These are phyloP conservation scores for Cystoderma amianthinum DNA, from an alignment of 768 basidiomycete genomes.

Conservation along the genomic window DNA sequence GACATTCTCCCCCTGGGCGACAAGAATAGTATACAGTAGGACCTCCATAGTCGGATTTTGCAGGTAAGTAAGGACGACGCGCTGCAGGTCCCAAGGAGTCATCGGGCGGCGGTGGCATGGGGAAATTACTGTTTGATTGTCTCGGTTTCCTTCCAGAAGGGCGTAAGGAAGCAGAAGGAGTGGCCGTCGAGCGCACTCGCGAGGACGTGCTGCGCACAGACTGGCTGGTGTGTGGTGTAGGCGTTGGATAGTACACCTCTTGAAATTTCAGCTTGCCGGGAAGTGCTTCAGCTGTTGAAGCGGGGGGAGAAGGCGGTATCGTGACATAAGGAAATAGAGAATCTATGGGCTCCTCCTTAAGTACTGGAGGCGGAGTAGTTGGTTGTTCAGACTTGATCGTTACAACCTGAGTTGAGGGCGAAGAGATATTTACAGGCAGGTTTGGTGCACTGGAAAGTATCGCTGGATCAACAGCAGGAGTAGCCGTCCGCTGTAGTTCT, in stretches of 20 bases:
- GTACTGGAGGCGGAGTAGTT: background rate
- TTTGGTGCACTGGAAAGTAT: background rate
- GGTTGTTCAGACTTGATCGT: background rate
- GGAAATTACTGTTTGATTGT: constrained; percentile 13
- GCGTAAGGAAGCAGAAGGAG: constrained; percentile 4
- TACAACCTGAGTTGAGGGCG: too few relatives aligned
- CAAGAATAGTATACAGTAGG: constrained; percentile 49
- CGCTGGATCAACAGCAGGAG: background rate
- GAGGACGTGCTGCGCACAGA: too few relatives aligned
- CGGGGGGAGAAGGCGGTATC: too few relatives aligned
- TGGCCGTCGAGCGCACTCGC: background rate
- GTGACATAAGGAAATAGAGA: background rate
- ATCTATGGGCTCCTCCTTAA: background rate
- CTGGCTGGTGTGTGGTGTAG: too few relatives aligned
- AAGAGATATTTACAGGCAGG: background rate
- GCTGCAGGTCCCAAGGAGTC: constrained; percentile 47
- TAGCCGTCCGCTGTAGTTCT: background rate
- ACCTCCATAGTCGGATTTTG: constrained; percentile 36
- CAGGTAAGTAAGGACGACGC: constrained; percentile 43
- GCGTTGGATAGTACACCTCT: too few relatives aligned
- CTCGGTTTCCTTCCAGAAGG: constrained; percentile 6
- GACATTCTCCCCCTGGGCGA: constrained; percentile 55
- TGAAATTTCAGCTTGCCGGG: too few relatives aligned
- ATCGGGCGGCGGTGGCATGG: constrained; percentile 31
- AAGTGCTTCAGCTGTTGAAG: too few relatives aligned